These are phyloP conservation scores for Coemansia sp. DNA, from an alignment of 192 early-diverging fungal species.

Conservation along the genomic window DNA sequence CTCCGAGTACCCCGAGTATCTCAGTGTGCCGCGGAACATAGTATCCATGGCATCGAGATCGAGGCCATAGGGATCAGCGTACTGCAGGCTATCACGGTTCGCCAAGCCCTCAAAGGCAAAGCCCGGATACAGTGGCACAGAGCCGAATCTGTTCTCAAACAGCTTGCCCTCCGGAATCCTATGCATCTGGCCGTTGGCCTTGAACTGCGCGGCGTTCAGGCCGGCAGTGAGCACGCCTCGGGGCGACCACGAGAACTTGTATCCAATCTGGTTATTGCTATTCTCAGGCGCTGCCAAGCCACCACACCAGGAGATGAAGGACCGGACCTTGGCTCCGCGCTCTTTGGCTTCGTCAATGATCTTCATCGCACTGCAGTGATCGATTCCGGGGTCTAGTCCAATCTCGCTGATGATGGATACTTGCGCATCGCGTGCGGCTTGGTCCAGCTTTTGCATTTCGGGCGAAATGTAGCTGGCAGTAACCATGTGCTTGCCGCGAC, in stretches of 20 bases:
- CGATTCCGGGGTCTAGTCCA: constrained; percentile 97
- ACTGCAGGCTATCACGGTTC: constrained; percentile 91
- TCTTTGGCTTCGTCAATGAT: constrained; percentile 85
- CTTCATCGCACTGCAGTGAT: constrained; percentile 96
- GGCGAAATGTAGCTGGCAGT: constrained; percentile 95
- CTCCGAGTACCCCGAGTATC: constrained; percentile 90
- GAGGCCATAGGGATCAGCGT: constrained; percentile 83
- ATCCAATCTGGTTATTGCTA: constrained; percentile 85
- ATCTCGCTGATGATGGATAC: constrained; percentile 96
- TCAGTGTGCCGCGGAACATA: constrained; percentile 93
- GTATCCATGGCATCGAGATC: constrained; percentile 71
- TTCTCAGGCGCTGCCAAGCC: constrained; percentile 91
- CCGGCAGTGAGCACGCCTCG: constrained; percentile 88
- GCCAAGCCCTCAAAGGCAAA: constrained; percentile 92
- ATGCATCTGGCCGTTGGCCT: constrained; percentile 64
- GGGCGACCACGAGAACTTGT: constrained; percentile 97
- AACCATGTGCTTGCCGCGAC: constrained; percentile 86
- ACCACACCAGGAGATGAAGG: constrained; percentile 96
- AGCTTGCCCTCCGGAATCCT: constrained; percentile 67
- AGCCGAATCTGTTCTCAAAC: constrained; percentile 65
- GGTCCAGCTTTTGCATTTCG: constrained; percentile 79
- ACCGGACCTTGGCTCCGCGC: constrained; percentile 65
- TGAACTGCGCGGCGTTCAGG: constrained; percentile 79
- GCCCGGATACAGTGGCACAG: constrained; percentile 79
- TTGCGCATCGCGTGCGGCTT: constrained; percentile 71